phyloP scores from a whole-genome alignment of 306 rosid genomes.

The Alnus glutinosa region DNA sequence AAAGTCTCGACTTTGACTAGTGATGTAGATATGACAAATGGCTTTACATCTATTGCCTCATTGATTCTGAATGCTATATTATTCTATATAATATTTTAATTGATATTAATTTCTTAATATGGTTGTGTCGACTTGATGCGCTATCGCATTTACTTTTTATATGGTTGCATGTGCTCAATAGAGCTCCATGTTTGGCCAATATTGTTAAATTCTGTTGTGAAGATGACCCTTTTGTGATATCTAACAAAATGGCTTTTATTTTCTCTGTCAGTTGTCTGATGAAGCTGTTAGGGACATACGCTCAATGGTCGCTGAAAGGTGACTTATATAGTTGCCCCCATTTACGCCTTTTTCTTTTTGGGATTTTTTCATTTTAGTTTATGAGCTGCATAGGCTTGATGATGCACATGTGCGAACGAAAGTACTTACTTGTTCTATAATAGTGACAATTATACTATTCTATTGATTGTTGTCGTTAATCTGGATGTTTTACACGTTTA shows the following conservation, averaged over 20 bases:
- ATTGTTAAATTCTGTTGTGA: constrained; percentile 17
- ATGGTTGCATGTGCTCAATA: background rate
- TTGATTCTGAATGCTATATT: background rate
- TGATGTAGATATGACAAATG: background rate
- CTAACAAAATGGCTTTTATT: constrained; percentile 22
- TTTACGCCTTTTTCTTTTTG: constrained; percentile 17
- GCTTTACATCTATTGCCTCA: background rate
- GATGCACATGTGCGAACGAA: background rate
- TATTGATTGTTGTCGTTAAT: background rate
- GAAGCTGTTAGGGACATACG: constrained; percentile 79
- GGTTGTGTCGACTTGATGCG: background rate
- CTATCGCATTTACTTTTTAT: background rate
- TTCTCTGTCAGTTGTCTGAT: constrained; percentile 70
- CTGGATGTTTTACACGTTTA: background rate
- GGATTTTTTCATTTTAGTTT: constrained; percentile 15
- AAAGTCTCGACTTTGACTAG: background rate
- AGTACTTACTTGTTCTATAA: background rate
- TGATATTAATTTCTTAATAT: background rate
- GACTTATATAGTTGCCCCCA: constrained; percentile 25
- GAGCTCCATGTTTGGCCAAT: constrained; percentile 15
- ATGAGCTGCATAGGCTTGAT: background rate
- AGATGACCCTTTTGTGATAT: constrained; percentile 19
- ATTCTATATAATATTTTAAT: background rate
- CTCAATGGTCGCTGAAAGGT: constrained; percentile 75
- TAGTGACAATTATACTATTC: background rate